These are phyloP conservation scores for Jatropha curcas DNA, from an alignment of 345 rosid genomes.

Conservation along the genomic window DNA sequence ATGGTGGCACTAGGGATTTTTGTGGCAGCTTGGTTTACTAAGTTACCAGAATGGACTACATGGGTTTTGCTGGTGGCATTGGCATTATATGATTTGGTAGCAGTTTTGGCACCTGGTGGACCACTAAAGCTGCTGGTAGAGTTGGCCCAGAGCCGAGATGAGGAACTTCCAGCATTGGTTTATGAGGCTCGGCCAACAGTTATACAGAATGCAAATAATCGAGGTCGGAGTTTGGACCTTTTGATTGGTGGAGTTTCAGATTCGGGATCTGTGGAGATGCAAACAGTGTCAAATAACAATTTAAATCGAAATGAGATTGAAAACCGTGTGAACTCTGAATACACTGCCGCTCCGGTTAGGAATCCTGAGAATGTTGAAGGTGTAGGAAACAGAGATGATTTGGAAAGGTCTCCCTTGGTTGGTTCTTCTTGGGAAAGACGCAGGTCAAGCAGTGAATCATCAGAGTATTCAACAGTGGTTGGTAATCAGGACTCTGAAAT, in stretches of 20 bases:
- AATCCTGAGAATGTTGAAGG: constrained; percentile 36
- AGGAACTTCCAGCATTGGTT: constrained; percentile 93
- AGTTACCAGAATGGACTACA: constrained; percentile 95
- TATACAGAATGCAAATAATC: constrained; percentile 39
- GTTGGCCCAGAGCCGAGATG: constrained; percentile 83
- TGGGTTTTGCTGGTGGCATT: constrained; percentile 86
- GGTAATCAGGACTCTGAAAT: constrained; percentile 43
- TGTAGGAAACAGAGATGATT: constrained; percentile 40
- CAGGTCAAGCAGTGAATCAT: constrained; percentile 45
- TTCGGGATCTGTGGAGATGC: constrained; percentile 78
- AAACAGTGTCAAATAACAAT: constrained; percentile 45
- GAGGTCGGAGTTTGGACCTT: constrained; percentile 50
- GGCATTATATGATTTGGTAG: constrained; percentile 86
- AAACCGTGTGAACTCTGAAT: constrained; percentile 31
- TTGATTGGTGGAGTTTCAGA: constrained; percentile 67
- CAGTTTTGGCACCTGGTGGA: constrained; percentile 96
- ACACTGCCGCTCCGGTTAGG: constrained; percentile 26
- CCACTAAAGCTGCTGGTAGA: constrained; percentile 92
- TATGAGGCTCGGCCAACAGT: constrained; percentile 94
- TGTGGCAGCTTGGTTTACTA: constrained; percentile 95
- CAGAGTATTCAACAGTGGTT: constrained; percentile 50
- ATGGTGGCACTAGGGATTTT: constrained; percentile 85
- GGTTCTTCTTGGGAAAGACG: constrained; percentile 39
- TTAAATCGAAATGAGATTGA: constrained; percentile 28
- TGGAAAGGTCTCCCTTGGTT: constrained; percentile 55